Evolutionary conservation across 257 asterid genomes (phyloP).

Genomic region (Plantago ovata): DNA sequence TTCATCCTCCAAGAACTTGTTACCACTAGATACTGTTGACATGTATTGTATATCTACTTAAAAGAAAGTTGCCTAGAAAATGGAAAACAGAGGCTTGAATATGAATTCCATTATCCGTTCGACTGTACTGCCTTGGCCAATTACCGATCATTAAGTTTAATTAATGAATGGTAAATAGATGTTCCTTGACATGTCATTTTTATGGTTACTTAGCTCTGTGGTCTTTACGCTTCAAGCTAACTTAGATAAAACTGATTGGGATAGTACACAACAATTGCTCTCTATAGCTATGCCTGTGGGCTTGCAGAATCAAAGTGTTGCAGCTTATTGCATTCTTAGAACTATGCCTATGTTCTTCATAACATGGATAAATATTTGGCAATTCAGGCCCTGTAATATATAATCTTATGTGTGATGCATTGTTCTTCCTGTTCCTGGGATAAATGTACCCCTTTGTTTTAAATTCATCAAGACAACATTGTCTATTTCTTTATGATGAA

Average conservation of each 20-base stretch:
- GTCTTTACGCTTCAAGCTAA: background rate
- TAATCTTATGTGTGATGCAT: background rate
- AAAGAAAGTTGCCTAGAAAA: background rate
- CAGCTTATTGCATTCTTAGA: background rate
- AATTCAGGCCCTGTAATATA: background rate
- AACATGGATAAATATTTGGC: background rate
- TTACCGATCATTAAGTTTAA: too few species aligned
- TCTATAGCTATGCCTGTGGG: background rate
- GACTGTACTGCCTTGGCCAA: too few species aligned
- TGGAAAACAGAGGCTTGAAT: slow-evolving; percentile 1
- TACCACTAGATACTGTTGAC: background rate
- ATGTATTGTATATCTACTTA: background rate
- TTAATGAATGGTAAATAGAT: too few species aligned
- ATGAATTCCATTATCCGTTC: background rate
- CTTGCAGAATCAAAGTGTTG: background rate
- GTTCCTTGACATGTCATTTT: too few species aligned
- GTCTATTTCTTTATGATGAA: background rate
- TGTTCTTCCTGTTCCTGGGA: background rate
- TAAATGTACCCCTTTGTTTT: background rate
- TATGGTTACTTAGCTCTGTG: background rate
- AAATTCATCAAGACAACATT: background rate
- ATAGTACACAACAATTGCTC: background rate
- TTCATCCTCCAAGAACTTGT: background rate
- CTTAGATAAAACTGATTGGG: too few species aligned
- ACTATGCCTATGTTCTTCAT: background rate